Evolutionary conservation across 345 rosid genomes (phyloP), one percentile per base, ranked within the genome.

Genomic region (Salix purpurea): DNA sequence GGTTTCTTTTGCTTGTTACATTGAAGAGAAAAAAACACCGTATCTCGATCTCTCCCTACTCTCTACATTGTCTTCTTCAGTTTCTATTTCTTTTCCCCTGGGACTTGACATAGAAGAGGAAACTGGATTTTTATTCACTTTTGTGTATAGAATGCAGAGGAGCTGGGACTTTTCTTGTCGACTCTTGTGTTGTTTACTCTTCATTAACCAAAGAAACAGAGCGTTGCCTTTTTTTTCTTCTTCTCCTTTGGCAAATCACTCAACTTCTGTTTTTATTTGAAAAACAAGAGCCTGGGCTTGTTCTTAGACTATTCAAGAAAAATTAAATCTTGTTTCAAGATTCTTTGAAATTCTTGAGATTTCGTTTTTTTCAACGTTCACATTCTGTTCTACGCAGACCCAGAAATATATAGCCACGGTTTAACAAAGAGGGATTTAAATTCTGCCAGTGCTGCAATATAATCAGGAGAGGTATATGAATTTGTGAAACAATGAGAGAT

Each of bases 401-500:
- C 77, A 69, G 54, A 76, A 58, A 50, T 12, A 58, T 65, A 58
- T 37, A 44, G 28, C 15, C 58, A 23, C 54, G 2, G 67, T 40
- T 65, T 68, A 24, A 73, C 69, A 61, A 54, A 72, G n/a, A 21
- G 65, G 48, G 60, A 56, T 66, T 34, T 15, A 6, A 44, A 78
- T 61, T 71, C 10, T 67, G 26, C 70, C 70, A 36, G 58, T 34
- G 16, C 74, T 71, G 80, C 54, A 44, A 46, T 76, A 70, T 54
- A 74, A 67, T 68, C 74, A 40, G 67, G 69, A 76, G 65, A 70
- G 74, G 82, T 87, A 78, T 82, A 87, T 91, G 94, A 89, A 85
- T 85, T 76, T 79, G 78, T 77, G 90, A 86, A 76, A 90, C 88
- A 86, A 94, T 94, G 98, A 89, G 92, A 80, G 91, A 91, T 90